Percentiles rank a stretch among this genome's conserved stretches.
These are phyloP conservation scores for Phyllosticta capitalensis DNA, from an alignment of 2,329 filamentous ascomycete genomes.

Conservation along the genomic window DNA sequence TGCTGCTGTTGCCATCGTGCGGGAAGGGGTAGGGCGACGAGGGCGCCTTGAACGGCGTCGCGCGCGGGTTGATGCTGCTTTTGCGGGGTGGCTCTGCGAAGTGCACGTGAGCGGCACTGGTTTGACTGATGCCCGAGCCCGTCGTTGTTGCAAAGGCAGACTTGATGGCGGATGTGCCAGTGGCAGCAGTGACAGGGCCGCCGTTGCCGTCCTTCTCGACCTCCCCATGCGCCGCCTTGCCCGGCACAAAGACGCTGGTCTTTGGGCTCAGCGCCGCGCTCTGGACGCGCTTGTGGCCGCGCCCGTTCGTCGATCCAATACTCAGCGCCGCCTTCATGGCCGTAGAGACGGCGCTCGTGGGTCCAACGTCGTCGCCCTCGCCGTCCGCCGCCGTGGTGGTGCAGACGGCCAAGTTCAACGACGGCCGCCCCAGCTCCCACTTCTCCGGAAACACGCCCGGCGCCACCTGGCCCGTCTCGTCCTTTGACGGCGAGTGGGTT, in stretches of 20 bases:
- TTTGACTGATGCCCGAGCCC: not conserved
- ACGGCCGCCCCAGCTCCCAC: not conserved
- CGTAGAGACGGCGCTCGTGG: no score
- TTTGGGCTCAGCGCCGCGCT: not conserved
- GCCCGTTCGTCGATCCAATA: no score
- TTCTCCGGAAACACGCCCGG: not conserved
- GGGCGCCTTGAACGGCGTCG: not conserved
- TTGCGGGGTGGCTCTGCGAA: not conserved
- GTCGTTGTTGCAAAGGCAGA: not conserved
- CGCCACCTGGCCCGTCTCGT: not conserved
- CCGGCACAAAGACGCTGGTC: not conserved
- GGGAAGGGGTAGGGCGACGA: not conserved
- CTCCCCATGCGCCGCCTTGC: not conserved
- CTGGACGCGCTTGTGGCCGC: conserved; percentile 1
- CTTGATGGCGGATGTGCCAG: not conserved
- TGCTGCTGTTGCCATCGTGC: not conserved
- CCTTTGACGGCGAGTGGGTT: not conserved
- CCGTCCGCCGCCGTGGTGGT: no score
- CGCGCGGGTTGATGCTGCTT: not conserved
- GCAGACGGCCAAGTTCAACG: no score
- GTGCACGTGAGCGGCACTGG: not conserved
- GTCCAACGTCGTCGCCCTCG: not conserved
- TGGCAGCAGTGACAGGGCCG: not conserved
- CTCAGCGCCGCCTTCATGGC: not conserved
- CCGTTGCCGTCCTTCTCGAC: no score